Conservation (phyloP, 2,329 filamentous ascomycete species). For the Cyphellophora attinorum region DNA sequence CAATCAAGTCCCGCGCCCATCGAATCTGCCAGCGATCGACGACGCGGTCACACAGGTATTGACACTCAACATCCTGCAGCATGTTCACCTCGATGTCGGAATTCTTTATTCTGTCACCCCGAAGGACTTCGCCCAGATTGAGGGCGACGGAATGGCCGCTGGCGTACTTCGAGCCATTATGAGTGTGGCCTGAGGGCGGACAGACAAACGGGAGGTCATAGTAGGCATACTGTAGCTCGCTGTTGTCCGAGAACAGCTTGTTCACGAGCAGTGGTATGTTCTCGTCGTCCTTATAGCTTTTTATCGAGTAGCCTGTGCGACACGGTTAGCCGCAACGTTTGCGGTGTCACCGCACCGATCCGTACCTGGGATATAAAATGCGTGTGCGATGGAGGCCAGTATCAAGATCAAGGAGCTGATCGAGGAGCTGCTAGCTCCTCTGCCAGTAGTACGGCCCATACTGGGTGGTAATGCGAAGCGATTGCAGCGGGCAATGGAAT, state of each 20-base stretch:
- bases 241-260: constrained; percentile 84
- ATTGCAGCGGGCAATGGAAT: no score
- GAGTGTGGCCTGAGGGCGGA: constrained; percentile 59
- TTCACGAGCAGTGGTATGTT: constrained; percentile 79
- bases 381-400: constrained; percentile 45
- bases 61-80: constrained; percentile 64
- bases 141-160: constrained; percentile 70
- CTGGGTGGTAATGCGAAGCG: constrained; percentile 1
- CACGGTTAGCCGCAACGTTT: background rate
- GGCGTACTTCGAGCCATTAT: constrained; percentile 57
- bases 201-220: constrained; percentile 82
- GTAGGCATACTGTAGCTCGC: constrained; percentile 85
- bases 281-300: constrained; percentile 67
- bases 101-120: constrained; percentile 73
- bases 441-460: background rate
- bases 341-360: constrained; percentile 18
- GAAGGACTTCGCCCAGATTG: constrained; percentile 78
- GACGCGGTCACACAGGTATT: constrained; percentile 60
- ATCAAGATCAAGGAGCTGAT: constrained; percentile 32
- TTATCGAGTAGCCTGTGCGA: constrained; percentile 65
- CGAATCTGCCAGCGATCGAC: constrained; percentile 56
- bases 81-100: constrained; percentile 77
- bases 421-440: constrained; percentile 16
- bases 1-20: constrained; percentile 62
- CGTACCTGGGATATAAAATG: constrained; percentile 82